phyloP scores from a whole-genome alignment of 805 yeast genomes.

The Candida parachauliodes region DNA sequence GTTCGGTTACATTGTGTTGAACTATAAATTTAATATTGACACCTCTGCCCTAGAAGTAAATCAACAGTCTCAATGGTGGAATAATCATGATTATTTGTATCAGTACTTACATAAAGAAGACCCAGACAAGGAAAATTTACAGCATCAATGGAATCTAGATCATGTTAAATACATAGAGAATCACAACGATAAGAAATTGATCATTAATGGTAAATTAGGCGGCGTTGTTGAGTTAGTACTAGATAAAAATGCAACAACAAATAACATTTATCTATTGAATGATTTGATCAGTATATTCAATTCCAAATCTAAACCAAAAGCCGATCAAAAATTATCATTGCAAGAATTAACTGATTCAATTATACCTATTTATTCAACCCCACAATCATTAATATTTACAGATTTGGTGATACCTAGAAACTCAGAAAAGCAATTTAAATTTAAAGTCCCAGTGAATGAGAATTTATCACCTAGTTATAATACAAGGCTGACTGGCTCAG shows the following conservation, averaged over 20 bases:
- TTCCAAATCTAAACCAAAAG: constrained; percentile 13
- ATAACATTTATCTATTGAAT: constrained; percentile 22
- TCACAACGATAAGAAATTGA: constrained; percentile 15
- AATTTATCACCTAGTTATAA: constrained; percentile 40
- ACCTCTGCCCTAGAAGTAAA: constrained; percentile 11
- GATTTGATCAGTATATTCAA: constrained; percentile 33
- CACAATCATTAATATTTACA: constrained; percentile 36
- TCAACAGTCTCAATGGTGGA: constrained; percentile 29
- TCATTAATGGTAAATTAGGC: constrained; percentile 32
- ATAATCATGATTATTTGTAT: constrained; percentile 29
- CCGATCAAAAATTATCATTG: constrained; percentile 12
- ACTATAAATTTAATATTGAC: constrained; percentile 28
- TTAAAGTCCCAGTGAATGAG: constrained; percentile 21
- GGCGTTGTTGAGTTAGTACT: constrained; percentile 32
- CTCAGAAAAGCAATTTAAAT: constrained; percentile 15
- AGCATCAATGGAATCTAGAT: constrained; percentile 20
- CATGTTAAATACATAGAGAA: constrained; percentile 21
- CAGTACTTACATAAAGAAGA: constrained; percentile 20
- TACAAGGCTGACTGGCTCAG: constrained; percentile 36
- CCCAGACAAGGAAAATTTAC: constrained; percentile 16
- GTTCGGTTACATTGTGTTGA: constrained; percentile 36
- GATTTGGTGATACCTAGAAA: constrained; percentile 21
- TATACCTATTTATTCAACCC: constrained; percentile 38
- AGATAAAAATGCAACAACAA: constrained; percentile 14
- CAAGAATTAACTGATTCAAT: constrained; percentile 28